Evolutionary conservation across 306 rosid genomes (phyloP).

Genomic region (Astragalus membranaceus): DNA sequence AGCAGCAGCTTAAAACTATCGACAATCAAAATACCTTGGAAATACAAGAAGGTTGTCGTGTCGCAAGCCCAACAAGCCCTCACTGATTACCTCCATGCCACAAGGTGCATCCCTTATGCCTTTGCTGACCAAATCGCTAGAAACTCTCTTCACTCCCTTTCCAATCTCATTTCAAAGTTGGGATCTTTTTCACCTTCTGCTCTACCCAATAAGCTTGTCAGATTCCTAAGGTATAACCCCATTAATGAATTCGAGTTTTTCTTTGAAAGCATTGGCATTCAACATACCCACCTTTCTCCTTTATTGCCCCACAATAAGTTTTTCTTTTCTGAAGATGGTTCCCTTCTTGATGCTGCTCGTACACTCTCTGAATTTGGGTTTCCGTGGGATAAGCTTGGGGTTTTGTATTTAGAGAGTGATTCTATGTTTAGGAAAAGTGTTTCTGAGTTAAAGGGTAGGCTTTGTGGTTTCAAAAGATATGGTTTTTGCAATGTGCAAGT

Average conservation of each 20-base stretch:
- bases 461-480: slow-evolving; percentile 30
- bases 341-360: slow-evolving; percentile 49
- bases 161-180: slow-evolving; percentile 41
- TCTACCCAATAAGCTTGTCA: slow-evolving; percentile 38
- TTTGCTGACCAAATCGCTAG: slow-evolving; percentile 56
- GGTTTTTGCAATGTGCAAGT: slow-evolving; percentile 52
- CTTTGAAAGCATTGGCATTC: slow-evolving; percentile 76
- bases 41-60: slow-evolving; percentile 37
- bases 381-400: slow-evolving; percentile 75
- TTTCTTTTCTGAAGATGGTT: slow-evolving; percentile 57
- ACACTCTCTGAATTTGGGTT: slow-evolving; percentile 61
- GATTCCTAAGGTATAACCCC: slow-evolving; percentile 69
- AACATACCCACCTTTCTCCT: slow-evolving; percentile 19
- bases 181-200: slow-evolving; percentile 20
- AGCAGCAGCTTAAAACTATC: slow-evolving; percentile 17
- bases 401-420: slow-evolving; percentile 39
- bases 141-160: slow-evolving; percentile 40
- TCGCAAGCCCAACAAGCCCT: slow-evolving; percentile 49
- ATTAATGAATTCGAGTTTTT: slow-evolving; percentile 82
- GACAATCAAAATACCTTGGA: slow-evolving; percentile 22
- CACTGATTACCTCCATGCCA: slow-evolving; percentile 62
- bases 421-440: slow-evolving; percentile 35
- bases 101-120: slow-evolving; percentile 54
- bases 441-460: slow-evolving; percentile 35
- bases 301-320: slow-evolving; percentile 52